Evolutionary conservation across 2,329 filamentous ascomycete species (phyloP).

Genomic region (Clonostachys byssicola): DNA sequence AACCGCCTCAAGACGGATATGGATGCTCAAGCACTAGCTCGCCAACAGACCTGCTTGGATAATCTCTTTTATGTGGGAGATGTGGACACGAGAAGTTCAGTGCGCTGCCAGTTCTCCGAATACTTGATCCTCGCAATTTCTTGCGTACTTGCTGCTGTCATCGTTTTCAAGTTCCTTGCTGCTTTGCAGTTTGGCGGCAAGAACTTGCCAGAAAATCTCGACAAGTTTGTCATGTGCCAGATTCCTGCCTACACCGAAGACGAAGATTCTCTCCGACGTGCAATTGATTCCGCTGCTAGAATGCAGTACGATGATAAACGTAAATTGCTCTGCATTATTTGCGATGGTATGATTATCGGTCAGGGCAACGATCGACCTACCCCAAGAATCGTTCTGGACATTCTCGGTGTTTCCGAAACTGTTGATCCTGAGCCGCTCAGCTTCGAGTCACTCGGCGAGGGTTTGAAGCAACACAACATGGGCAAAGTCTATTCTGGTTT

Average conservation of each 20-base stretch:
- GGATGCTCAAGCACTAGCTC: constrained; percentile 46
- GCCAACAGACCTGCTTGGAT: constrained; percentile 82
- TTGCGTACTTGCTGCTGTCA: constrained; percentile 72
- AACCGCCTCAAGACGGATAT: constrained; percentile 54
- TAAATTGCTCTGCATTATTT: constrained; percentile 88
- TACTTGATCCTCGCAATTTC: constrained; percentile 89
- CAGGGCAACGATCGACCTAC: constrained; percentile 96
- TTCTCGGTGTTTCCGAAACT: constrained; percentile 88
- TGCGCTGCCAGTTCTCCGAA: constrained; percentile 78
- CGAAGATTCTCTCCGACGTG: constrained; percentile 92
- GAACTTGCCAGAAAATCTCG: constrained; percentile 89
- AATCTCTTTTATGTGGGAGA: constrained; percentile 94
- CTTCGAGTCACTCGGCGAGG: constrained; percentile 94
- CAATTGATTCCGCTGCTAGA: constrained; percentile 90
- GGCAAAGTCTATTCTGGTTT: constrained; percentile 97
- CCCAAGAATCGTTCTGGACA: constrained; percentile 92
- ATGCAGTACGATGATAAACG: constrained; percentile 99
- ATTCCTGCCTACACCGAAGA: constrained; percentile 98
- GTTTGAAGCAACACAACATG: constrained; percentile 98
- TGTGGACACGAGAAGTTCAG: constrained; percentile 84
- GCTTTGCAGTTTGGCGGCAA: constrained; percentile 91
- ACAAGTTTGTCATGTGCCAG: constrained; percentile 98
- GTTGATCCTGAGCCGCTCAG: constrained; percentile 94
- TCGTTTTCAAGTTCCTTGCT: constrained; percentile 94
- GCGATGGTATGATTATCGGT: constrained; percentile 99